Conservation (phyloP, 257 asterid species). For the Ilex aquifolium region DNA sequence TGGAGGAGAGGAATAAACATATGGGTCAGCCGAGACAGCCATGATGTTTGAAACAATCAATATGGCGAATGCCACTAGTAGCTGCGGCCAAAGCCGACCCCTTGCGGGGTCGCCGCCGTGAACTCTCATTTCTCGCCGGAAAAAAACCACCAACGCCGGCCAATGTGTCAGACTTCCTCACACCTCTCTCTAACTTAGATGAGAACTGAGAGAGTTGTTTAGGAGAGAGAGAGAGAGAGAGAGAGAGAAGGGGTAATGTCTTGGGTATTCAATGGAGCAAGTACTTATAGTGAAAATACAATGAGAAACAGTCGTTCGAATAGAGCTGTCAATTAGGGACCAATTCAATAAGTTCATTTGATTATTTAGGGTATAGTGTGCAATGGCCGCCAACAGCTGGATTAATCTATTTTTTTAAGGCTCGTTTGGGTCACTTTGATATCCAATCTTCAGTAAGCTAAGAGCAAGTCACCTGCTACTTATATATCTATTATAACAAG, state of each 20-base stretch:
- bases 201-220: neutral
- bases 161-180: constrained; percentile 2
- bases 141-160: constrained; percentile 21
- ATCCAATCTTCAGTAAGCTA: neutral
- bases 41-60: constrained; percentile 27
- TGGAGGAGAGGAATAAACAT: constrained; percentile 31
- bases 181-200: neutral
- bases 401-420: neutral
- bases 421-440: constrained; percentile 14
- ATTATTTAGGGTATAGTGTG: constrained; percentile 1
- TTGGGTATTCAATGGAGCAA: constrained; percentile 3
- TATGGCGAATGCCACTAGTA: constrained; percentile 45
- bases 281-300: constrained; percentile 27
- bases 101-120: constrained; percentile 29
- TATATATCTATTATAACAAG: neutral
- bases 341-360: constrained; percentile 14
- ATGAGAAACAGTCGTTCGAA: constrained; percentile 20
- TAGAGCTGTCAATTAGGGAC: constrained; percentile 38
- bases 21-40: constrained; percentile 48
- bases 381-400: constrained; percentile 33
- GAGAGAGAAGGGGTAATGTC: constrained; percentile 18
- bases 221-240: neutral
- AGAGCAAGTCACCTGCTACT: constrained; percentile 32
- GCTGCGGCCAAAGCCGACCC: constrained; percentile 36
- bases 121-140: constrained; percentile 31